A percentile compares a stretch with the other conserved stretches of the same genome.
Conservation (phyloP, 768 basidiomycete genomes). For the Kwoniella mangroviensis region DNA sequence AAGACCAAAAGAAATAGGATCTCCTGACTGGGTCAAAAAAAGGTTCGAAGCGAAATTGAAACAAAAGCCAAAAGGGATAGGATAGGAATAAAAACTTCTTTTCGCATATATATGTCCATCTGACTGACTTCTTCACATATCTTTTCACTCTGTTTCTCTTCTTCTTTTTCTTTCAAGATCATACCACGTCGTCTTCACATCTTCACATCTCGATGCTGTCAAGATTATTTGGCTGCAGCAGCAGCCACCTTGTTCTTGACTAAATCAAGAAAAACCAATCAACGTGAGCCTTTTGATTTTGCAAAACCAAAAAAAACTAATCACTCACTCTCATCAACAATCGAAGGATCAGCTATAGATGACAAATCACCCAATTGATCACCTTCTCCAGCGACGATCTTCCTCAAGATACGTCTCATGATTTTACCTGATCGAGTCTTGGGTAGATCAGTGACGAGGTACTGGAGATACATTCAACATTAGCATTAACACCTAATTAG, state of each 20-base stretch:
- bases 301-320: not conserved
- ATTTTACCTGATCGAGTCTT: slow-evolving; percentile 96
- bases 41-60: too few species aligned
- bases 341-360: slow-evolving; percentile 83
- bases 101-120: too few species aligned
- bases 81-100: too few species aligned
- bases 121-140: too few species aligned
- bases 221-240: not conserved
- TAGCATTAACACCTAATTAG: not conserved
- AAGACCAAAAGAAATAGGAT: too few species aligned
- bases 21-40: too few species aligned
- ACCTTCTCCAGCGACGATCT: slow-evolving; percentile 82
- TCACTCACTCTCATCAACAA: slow-evolving; percentile 71
- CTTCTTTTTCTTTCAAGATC: too few species aligned
- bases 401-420: slow-evolving; percentile 93
- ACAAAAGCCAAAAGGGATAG: too few species aligned
- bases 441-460: slow-evolving; percentile 69
- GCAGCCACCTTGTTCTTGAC: slow-evolving; percentile 31
- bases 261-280: slow-evolving; percentile 8
- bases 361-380: slow-evolving; percentile 88
- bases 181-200: too few species aligned
- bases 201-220: not conserved
- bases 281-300: not conserved
- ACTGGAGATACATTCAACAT: slow-evolving; percentile 22
- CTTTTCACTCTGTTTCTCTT: too few species aligned